These are phyloP conservation scores for Magnusiomyces ingens DNA, from an alignment of 1,139 yeast species.

Conservation along the genomic window DNA sequence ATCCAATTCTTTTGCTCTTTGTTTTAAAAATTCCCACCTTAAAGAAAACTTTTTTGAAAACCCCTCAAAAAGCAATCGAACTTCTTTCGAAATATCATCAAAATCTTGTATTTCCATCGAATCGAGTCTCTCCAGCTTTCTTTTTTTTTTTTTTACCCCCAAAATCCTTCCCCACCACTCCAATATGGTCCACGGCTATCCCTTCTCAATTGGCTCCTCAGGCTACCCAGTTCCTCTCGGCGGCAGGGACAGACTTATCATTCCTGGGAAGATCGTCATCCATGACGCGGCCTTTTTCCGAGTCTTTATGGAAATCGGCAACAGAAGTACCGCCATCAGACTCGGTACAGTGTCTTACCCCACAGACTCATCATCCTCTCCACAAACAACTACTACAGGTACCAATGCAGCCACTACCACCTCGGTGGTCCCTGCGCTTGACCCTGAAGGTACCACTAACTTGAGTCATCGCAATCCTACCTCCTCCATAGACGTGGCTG, in stretches of 20 bases:
- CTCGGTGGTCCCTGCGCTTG: background rate
- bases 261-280: slow-evolving; percentile 40
- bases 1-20: too few relatives aligned
- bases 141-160: too few relatives aligned
- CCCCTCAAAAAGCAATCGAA: too few relatives aligned
- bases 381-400: slow-evolving; percentile 8
- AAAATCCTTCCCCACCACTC: too few relatives aligned
- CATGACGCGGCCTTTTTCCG: slow-evolving; percentile 36
- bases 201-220: slow-evolving; percentile 10
- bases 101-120: too few relatives aligned
- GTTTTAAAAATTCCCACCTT: too few relatives aligned
- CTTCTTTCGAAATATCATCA: too few relatives aligned
- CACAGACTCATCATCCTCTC: too few relatives aligned
- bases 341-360: slow-evolving; percentile 8
- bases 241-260: slow-evolving; percentile 41
- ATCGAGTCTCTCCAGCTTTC: too few relatives aligned
- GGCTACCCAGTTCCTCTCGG: slow-evolving; percentile 31
- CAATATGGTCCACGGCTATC: slow-evolving; percentile 11
- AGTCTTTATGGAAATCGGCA: slow-evolving; percentile 46
- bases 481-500: slow-evolving; percentile 31
- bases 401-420: background rate
- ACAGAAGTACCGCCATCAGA: slow-evolving; percentile 47
- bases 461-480: slow-evolving; percentile 19
- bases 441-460: background rate
- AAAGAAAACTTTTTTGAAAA: too few relatives aligned